Percentiles rank a stretch among this genome's conserved stretches.
Evolutionary conservation across 495 filamentous ascomycete species (phyloP).

Genomic region (Penicillium odoratum): DNA sequence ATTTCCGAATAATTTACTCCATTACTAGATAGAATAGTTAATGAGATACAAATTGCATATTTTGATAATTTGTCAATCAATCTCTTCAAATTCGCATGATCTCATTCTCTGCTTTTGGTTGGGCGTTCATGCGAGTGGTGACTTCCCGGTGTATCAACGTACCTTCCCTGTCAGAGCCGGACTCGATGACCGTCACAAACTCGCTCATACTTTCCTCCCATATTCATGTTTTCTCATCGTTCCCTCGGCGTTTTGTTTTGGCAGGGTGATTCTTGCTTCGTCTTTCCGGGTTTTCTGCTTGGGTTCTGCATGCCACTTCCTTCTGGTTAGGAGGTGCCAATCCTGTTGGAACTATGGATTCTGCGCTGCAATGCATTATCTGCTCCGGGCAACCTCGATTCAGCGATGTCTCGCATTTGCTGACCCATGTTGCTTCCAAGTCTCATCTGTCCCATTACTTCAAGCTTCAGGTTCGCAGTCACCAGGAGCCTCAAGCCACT

Average conservation of each 20-base stretch:
- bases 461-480: conserved; percentile 65
- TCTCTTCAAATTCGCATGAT: background rate
- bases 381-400: conserved; percentile 77
- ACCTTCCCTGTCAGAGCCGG: background rate
- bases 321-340: conserved; percentile 10
- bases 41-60: background rate
- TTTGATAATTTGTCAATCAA: background rate
- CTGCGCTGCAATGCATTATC: conserved; percentile 71
- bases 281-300: conserved; percentile 10
- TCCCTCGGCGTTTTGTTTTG: conserved; percentile 13
- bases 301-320: conserved; percentile 34
- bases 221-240: conserved; percentile 13
- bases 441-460: conserved; percentile 75
- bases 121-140: background rate
- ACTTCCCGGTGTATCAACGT: background rate
- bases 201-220: background rate
- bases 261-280: conserved; percentile 7
- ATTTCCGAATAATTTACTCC: conserved; percentile 13
- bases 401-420: conserved; percentile 83
- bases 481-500: conserved; percentile 52
- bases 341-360: conserved; percentile 37
- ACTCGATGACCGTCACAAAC: background rate
- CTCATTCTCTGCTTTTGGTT: background rate
- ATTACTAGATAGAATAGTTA: conserved; percentile 9
- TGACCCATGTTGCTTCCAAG: conserved; percentile 87